Percentiles rank a stretch among this genome's conserved stretches.
phyloP scores from a whole-genome alignment of 2,329 filamentous ascomycete species.

The Colletotrichum chrysophilum region DNA sequence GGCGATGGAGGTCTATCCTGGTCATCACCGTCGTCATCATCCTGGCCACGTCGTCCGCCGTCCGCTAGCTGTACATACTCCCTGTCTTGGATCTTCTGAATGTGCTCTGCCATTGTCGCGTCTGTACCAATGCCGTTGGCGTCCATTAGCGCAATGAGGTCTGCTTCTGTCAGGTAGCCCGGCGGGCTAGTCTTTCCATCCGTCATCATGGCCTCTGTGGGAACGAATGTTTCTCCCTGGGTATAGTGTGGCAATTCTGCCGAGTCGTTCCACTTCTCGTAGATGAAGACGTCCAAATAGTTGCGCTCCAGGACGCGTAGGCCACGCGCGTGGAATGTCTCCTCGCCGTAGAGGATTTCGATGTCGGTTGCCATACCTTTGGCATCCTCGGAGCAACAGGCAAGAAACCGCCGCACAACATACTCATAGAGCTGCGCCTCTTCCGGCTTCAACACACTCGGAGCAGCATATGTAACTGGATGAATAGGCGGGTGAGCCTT shows the following conservation, averaged over 20 bases:
- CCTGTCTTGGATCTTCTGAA: conserved; percentile 90
- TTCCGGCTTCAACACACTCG: conserved; percentile 65
- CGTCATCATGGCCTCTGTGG: conserved; percentile 84
- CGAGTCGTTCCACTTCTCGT: conserved; percentile 95
- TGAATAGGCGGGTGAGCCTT: conserved; percentile 98
- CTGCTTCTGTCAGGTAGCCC: conserved; percentile 89
- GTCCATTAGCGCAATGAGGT: conserved; percentile 96
- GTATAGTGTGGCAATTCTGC: conserved; percentile 81
- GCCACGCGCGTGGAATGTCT: conserved; percentile 82
- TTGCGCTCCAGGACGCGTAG: conserved; percentile 87
- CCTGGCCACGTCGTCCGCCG: conserved; percentile 41
- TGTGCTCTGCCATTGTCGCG: conserved; percentile 99
- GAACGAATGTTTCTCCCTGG: conserved; percentile 82
- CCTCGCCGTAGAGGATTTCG: conserved; percentile 82
- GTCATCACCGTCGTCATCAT: conserved; percentile 44
- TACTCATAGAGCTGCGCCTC: conserved; percentile 91
- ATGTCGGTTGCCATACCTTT: conserved; percentile 85
- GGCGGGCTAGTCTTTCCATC: conserved; percentile 91
- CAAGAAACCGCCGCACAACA: conserved; percentile 87
- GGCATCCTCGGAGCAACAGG: conserved; percentile 95
- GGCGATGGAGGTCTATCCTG: conserved; percentile 40
- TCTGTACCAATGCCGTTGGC: conserved; percentile 98
- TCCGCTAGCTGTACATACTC: conserved; percentile 78
- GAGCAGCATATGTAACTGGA: conserved; percentile 83
- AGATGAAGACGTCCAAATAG: conserved; percentile 93